A percentile compares a stretch with the other conserved stretches of the same genome.
Evolutionary conservation across 345 rosid genomes (phyloP).

Genomic region (Cardamine occulta): DNA sequence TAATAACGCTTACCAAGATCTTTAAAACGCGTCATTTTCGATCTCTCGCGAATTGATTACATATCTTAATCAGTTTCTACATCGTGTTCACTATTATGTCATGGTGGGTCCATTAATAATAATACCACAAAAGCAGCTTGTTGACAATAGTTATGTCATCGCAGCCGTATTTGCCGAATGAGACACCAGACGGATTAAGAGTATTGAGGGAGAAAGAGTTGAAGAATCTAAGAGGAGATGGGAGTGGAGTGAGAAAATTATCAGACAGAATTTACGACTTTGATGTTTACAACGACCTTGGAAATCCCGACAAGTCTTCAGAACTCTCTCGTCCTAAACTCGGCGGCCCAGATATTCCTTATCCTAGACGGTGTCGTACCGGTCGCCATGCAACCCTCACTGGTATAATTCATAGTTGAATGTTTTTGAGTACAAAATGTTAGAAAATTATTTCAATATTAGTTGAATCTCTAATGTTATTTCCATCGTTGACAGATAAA

Average conservation of each 20-base stretch:
- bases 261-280: conserved; percentile 85
- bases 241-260: conserved; percentile 69
- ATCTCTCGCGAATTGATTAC: conserved; percentile 18
- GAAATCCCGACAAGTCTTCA: conserved; percentile 77
- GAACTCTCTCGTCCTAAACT: conserved; percentile 69
- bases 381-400: conserved; percentile 70
- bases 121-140: not conserved
- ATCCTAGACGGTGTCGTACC: conserved; percentile 93
- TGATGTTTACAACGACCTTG: conserved; percentile 87
- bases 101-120: conserved; percentile 26
- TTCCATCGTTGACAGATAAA: conserved; percentile 12
- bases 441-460: not conserved
- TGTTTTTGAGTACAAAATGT: not conserved
- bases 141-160: not conserved
- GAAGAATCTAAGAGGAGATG: conserved; percentile 65
- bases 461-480: not conserved
- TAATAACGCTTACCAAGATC: not conserved
- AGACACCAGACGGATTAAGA: conserved; percentile 84
- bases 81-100: not conserved
- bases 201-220: conserved; percentile 77
- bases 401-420: conserved; percentile 36
- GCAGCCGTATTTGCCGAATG: conserved; percentile 83
- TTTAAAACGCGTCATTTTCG: conserved; percentile 16
- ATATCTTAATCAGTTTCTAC: conserved; percentile 9
- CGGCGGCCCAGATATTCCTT: conserved; percentile 71